Evolutionary conservation across 2,329 filamentous ascomycete genomes (phyloP).

Genomic region (Paecilomyces sp.): DNA sequence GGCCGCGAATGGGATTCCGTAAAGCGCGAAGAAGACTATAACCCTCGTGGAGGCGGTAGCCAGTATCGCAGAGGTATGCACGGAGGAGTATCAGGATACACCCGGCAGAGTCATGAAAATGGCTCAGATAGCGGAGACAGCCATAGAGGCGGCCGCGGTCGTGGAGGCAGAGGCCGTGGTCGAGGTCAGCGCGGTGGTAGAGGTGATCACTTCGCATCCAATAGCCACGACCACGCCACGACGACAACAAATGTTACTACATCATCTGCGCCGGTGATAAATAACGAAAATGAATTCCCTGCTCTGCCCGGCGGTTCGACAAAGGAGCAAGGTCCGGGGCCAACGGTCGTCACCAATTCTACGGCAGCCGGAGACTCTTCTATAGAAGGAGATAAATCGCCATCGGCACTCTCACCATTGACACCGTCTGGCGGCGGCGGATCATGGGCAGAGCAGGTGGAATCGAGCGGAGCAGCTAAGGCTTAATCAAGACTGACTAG

Average conservation of each 20-base stretch:
- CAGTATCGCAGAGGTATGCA: conserved; percentile 45
- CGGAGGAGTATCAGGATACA: conserved; percentile 40
- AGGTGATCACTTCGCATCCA: conserved; percentile 14
- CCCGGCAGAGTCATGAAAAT: conserved; percentile 22
- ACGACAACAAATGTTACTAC: conserved; percentile 8
- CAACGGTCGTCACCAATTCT: conserved; percentile 11
- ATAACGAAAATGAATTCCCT: conserved; percentile 28
- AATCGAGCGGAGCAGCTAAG: conserved; percentile 2
- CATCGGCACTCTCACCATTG: conserved; percentile 4
- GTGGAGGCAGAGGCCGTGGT: conserved; percentile 19
- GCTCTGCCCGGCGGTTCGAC: conserved; percentile 22
- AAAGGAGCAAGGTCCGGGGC: conserved; percentile 10
- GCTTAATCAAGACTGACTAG: background rate
- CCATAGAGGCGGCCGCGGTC: conserved; percentile 4
- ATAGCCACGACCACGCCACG: conserved; percentile 5
- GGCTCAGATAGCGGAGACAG: conserved; percentile 12
- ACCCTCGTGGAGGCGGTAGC: conserved; percentile 33
- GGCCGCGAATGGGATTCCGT: conserved; percentile 58
- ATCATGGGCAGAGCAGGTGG: conserved; percentile 13
- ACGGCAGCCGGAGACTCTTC: conserved; percentile 8
- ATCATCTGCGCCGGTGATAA: conserved; percentile 14
- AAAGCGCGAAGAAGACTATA: conserved; percentile 51
- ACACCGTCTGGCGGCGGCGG: conserved; percentile 9
- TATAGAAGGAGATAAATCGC: background rate
- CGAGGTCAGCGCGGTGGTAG: conserved; percentile 17